phyloP scores from a whole-genome alignment of 306 rosid species.

The Cucumis cinereus region DNA sequence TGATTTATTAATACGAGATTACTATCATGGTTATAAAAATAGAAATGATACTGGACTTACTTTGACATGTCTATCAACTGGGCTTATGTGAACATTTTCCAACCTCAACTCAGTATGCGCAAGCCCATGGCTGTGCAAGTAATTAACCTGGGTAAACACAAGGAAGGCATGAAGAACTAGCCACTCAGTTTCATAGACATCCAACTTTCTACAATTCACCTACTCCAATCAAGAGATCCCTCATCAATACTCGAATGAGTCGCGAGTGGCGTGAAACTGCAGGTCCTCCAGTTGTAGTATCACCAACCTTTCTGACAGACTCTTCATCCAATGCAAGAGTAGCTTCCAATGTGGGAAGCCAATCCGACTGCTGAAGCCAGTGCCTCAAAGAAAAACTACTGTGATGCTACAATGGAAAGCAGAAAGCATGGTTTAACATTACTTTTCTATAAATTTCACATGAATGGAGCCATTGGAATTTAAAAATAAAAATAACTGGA shows the following conservation, averaged over 20 bases:
- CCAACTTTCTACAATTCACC: background rate
- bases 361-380: slow-evolving; percentile 92
- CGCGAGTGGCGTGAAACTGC: slow-evolving; percentile 79
- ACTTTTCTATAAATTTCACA: background rate
- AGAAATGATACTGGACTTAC: slow-evolving; percentile 32
- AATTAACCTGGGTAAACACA: slow-evolving; percentile 58
- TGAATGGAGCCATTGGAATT: background rate
- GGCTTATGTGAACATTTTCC: slow-evolving; percentile 95
- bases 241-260: slow-evolving; percentile 72
- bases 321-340: slow-evolving; percentile 96
- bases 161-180: slow-evolving; percentile 10
- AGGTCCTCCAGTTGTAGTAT: slow-evolving; percentile 82
- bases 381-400: slow-evolving; percentile 96
- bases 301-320: slow-evolving; percentile 85
- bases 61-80: slow-evolving; percentile 91
- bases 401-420: slow-evolving; percentile 53
- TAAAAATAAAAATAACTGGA: background rate
- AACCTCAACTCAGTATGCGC: slow-evolving; percentile 94
- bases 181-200: slow-evolving; percentile 1
- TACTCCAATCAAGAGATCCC: slow-evolving; percentile 98
- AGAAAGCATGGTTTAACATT: background rate
- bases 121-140: slow-evolving; percentile 95
- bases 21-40: background rate
- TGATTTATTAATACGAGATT: background rate
- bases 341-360: slow-evolving; percentile 98